These are phyloP conservation scores for Paxillus involutus DNA, from an alignment of 768 basidiomycete genomes.

Conservation along the genomic window DNA sequence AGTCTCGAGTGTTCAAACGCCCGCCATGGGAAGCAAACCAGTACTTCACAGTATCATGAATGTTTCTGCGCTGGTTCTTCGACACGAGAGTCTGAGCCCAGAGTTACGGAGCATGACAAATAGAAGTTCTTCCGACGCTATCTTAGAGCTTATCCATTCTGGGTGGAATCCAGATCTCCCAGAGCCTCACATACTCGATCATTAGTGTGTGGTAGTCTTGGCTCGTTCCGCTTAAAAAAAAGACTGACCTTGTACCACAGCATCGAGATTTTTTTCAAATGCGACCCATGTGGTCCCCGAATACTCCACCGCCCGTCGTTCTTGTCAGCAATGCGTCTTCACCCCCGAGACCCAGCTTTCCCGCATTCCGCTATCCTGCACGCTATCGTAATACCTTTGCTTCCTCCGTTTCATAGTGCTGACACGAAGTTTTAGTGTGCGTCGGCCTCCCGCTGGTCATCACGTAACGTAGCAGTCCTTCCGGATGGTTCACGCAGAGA, in stretches of 20 bases:
- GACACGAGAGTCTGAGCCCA: slow-evolving; percentile 50
- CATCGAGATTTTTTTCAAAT: slow-evolving; percentile 85
- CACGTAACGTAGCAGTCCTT: slow-evolving; percentile 61
- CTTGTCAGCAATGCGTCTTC: slow-evolving; percentile 73
- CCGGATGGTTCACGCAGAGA: slow-evolving; percentile 80
- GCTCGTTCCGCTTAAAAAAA: slow-evolving; percentile 3
- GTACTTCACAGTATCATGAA: slow-evolving; percentile 1
- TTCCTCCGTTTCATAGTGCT: slow-evolving; percentile 8
- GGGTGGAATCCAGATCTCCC: slow-evolving; percentile 89
- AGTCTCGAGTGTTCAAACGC: slow-evolving; percentile 13
- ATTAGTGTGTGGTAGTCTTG: slow-evolving; percentile 57
- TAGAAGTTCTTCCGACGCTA: slow-evolving; percentile 47
- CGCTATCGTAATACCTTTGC: slow-evolving; percentile 64
- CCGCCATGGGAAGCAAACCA: slow-evolving; percentile 4
- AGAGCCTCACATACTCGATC: slow-evolving; percentile 67
- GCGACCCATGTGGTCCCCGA: slow-evolving; percentile 83
- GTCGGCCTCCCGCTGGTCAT: slow-evolving; percentile 80
- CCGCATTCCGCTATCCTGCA: slow-evolving; percentile 90
- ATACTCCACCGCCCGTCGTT: slow-evolving; percentile 83
- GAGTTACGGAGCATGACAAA: slow-evolving; percentile 41
- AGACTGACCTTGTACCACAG: slow-evolving; percentile 37
- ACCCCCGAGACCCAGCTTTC: slow-evolving; percentile 79
- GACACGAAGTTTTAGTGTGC: slow-evolving; percentile 55
- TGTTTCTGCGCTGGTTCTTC: slow-evolving; percentile 20
- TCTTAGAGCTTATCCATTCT: slow-evolving; percentile 66